Evolutionary conservation across 2,329 filamentous ascomycete genomes (phyloP).

Genomic region (Arthrobotrys megalospora): DNA sequence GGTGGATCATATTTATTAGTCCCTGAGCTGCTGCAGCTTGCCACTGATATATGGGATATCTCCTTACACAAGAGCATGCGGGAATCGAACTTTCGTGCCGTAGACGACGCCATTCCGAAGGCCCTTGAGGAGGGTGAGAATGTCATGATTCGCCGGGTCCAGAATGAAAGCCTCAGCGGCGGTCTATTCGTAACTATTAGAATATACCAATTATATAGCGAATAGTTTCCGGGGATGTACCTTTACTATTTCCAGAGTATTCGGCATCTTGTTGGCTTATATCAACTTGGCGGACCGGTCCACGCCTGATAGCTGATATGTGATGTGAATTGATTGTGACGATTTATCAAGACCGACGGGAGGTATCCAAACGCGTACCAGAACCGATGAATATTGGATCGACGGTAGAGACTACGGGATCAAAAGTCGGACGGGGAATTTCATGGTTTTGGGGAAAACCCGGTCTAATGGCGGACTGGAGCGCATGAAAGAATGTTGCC

Average conservation of each 20-base stretch:
- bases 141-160: slow-evolving; percentile 86
- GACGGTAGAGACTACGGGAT: slow-evolving; percentile 10
- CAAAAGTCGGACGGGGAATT: slow-evolving; percentile 41
- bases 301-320: neutral
- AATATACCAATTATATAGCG: neutral
- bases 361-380: slow-evolving; percentile 14
- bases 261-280: slow-evolving; percentile 30
- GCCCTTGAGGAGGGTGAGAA: slow-evolving; percentile 88
- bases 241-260: slow-evolving; percentile 42
- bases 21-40: neutral
- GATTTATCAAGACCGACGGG: neutral
- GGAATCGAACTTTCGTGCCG: slow-evolving; percentile 96
- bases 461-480: slow-evolving; percentile 14
- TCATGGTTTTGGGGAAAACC: slow-evolving; percentile 32
- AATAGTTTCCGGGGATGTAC: neutral
- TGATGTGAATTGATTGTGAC: neutral
- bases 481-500: slow-evolving; percentile 56
- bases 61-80: slow-evolving; percentile 87
- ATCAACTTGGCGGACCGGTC: slow-evolving; percentile 3
- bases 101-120: slow-evolving; percentile 98
- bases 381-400: slow-evolving; percentile 13
- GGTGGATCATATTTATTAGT: slow-evolving; percentile 33
- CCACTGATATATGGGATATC: neutral
- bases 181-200: slow-evolving; percentile 70
- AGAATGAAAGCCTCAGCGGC: slow-evolving; percentile 82